phyloP scores from a whole-genome alignment of 2,329 filamentous ascomycete genomes.

The Graphilbum ipis-grandicollis region DNA sequence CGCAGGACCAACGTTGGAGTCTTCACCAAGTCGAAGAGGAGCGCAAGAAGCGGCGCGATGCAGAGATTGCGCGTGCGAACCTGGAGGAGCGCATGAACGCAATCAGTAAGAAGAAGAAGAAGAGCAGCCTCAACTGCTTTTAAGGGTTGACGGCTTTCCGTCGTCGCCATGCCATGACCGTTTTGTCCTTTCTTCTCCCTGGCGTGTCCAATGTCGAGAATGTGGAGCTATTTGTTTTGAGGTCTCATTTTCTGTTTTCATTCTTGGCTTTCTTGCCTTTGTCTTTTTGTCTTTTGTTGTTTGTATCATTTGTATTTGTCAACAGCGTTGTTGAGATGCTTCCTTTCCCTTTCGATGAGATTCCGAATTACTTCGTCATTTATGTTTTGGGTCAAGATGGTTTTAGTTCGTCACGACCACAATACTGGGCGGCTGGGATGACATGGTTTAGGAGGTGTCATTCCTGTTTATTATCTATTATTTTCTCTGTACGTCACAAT shows the following conservation, averaged over 20 bases:
- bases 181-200: slow-evolving; percentile 1
- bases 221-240: background rate
- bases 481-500: no score
- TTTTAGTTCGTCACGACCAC: no score
- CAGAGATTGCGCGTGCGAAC: slow-evolving; percentile 74
- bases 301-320: background rate
- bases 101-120: slow-evolving; percentile 87
- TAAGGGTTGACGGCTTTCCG: no score
- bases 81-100: slow-evolving; percentile 91
- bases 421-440: no score
- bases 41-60: slow-evolving; percentile 76
- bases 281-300: background rate
- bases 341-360: no score
- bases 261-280: background rate
- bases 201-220: no score
- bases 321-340: no score
- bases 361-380: no score
- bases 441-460: no score
- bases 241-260: background rate
- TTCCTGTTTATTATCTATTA: background rate
- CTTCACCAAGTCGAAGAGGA: slow-evolving; percentile 93
- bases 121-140: slow-evolving; percentile 93
- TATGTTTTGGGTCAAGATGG: no score
- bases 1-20: slow-evolving; percentile 43
- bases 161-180: no score